A percentile compares a stretch with the other conserved stretches of the same genome.
Conservation (phyloP, 2,329 filamentous ascomycete genomes). For the Penicillium sumatraense region DNA sequence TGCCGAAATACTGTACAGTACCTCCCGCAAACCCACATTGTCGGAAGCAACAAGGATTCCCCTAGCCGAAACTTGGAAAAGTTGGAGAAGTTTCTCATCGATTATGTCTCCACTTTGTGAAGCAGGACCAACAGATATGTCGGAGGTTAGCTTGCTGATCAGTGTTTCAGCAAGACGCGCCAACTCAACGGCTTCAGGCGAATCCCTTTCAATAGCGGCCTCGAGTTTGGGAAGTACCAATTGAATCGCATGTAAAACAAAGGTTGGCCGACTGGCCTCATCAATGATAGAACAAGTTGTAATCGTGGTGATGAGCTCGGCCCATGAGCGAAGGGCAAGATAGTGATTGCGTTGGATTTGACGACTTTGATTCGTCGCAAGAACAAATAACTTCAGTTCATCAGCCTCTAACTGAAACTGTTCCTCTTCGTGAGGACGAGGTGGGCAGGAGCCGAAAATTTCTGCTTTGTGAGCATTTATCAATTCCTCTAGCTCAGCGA, state of each 20-base stretch:
- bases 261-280: conserved; percentile 70
- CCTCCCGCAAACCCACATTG: conserved; percentile 72
- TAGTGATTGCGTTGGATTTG: conserved; percentile 55
- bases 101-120: conserved; percentile 68
- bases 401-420: conserved; percentile 45
- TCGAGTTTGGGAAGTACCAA: conserved; percentile 88
- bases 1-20: conserved; percentile 91
- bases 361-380: conserved; percentile 46
- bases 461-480: conserved; percentile 59
- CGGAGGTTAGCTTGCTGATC: conserved; percentile 48
- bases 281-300: conserved; percentile 82
- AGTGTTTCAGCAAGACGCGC: conserved; percentile 75
- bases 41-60: conserved; percentile 77
- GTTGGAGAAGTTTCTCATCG: conserved; percentile 85
- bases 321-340: conserved; percentile 79
- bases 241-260: conserved; percentile 85
- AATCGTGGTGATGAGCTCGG: conserved; percentile 80
- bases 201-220: conserved; percentile 69
- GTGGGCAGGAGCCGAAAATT: conserved; percentile 44
- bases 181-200: conserved; percentile 73
- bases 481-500: conserved; percentile 74
- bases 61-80: conserved; percentile 84
- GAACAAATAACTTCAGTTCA: conserved; percentile 42
- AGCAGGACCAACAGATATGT: conserved; percentile 43
- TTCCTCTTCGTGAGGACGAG: conserved; percentile 51